Conservation (phyloP, 768 basidiomycete species). For the Mycena vulgaris region DNA sequence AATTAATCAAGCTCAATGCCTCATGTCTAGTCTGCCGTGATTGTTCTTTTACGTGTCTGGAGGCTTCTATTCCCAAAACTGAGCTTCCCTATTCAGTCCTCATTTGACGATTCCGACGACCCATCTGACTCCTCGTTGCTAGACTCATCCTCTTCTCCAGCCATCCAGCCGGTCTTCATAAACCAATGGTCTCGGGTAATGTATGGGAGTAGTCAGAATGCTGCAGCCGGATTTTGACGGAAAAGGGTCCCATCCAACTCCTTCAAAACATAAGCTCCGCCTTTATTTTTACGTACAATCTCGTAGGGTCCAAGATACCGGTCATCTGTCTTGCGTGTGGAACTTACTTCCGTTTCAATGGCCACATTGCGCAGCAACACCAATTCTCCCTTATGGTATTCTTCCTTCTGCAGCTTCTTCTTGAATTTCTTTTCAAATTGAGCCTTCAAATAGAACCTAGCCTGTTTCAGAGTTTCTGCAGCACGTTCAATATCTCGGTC, state of each 20-base stretch:
- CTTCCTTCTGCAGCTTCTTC: slow-evolving; percentile 26
- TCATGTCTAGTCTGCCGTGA: too few relatives aligned
- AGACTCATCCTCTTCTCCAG: neutral
- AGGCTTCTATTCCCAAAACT: too few relatives aligned
- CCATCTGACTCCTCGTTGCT: neutral
- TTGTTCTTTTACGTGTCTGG: too few relatives aligned
- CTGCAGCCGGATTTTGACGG: slow-evolving; percentile 6
- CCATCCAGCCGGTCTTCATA: neutral
- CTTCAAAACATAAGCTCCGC: slow-evolving; percentile 30
- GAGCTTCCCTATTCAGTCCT: too few relatives aligned
- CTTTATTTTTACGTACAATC: slow-evolving; percentile 34
- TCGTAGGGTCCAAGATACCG: slow-evolving; percentile 45
- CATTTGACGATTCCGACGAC: too few relatives aligned
- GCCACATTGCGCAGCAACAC: slow-evolving; percentile 44
- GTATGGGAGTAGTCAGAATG: slow-evolving; percentile 27
- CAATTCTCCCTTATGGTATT: slow-evolving; percentile 40
- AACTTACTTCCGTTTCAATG: slow-evolving; percentile 35
- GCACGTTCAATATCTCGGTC: slow-evolving; percentile 38
- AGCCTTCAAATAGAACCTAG: slow-evolving; percentile 39
- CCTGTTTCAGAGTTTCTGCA: slow-evolving; percentile 33
- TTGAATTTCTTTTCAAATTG: slow-evolving; percentile 43
- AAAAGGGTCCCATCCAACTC: slow-evolving; percentile 27
- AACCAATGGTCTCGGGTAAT: slow-evolving; percentile 25
- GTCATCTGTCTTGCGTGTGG: slow-evolving; percentile 35
- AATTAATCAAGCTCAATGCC: too few relatives aligned